Percentiles rank a stretch among this genome's conserved stretches.
Evolutionary conservation across 305 asterid genomes (phyloP).

Genomic region (Fraxinus floribunda): DNA sequence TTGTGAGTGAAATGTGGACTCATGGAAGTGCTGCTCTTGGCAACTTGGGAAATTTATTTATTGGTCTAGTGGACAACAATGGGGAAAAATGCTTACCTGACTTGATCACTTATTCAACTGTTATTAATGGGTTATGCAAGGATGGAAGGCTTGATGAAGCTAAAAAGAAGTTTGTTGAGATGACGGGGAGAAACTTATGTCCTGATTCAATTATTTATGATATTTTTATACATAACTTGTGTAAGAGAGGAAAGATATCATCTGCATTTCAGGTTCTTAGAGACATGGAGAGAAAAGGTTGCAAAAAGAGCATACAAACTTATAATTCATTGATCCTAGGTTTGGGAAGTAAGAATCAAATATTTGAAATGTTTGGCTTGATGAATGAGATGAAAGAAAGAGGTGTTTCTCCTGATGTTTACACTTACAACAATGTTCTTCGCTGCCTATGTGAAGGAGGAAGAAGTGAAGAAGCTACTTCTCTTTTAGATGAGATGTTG

Average conservation of each 20-base stretch:
- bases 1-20: conserved; percentile 79
- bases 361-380: neutral
- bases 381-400: neutral
- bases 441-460: neutral
- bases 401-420: neutral
- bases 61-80: conserved; percentile 66
- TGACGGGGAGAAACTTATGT: neutral
- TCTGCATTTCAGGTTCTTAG: neutral
- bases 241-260: neutral
- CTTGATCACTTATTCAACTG: conserved; percentile 75
- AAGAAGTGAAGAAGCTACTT: neutral
- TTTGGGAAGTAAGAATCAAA: neutral
- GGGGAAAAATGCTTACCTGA: conserved; percentile 72
- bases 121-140: conserved; percentile 71
- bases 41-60: conserved; percentile 70
- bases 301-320: neutral
- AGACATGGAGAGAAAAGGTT: neutral
- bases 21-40: conserved; percentile 94
- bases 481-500: neutral
- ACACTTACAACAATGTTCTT: neutral
- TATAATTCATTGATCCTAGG: neutral
- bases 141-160: conserved; percentile 56
- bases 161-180: neutral
- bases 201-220: neutral
- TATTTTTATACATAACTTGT: neutral